Conservation (phyloP, 2,329 filamentous ascomycete species). For the Ophiosphaerella herpotricha region DNA sequence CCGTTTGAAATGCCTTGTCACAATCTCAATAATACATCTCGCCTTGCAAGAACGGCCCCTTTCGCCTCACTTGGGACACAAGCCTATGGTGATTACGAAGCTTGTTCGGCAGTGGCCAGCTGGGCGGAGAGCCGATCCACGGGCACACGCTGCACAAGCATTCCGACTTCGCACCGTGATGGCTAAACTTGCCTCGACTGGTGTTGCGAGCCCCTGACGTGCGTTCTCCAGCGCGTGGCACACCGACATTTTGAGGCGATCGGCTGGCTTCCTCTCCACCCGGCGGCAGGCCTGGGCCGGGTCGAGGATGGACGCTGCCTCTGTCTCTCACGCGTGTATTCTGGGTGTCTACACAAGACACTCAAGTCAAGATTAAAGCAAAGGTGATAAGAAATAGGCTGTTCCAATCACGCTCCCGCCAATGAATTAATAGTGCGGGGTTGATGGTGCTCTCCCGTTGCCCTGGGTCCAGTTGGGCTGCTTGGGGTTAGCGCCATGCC, state of each 20-base stretch:
- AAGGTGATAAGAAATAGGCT: background rate
- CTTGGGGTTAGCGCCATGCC: constrained; percentile 10
- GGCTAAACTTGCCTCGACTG: constrained; percentile 3
- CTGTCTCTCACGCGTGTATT: background rate
- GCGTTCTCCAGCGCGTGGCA: constrained; percentile 13
- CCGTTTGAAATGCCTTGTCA: background rate
- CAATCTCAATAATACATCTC: background rate
- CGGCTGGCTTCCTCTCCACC: too few relatives aligned
- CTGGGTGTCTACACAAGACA: background rate
- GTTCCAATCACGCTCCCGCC: constrained; percentile 3
- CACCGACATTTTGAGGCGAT: constrained; percentile 21
- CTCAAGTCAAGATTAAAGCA: background rate
- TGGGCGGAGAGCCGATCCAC: constrained; percentile 26
- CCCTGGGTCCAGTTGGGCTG: constrained; percentile 10
- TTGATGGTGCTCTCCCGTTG: constrained; percentile 14
- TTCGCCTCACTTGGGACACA: constrained; percentile 11
- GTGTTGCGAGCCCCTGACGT: constrained; percentile 9
- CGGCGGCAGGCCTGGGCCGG: background rate
- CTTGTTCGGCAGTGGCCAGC: constrained; percentile 7
- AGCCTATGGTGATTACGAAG: background rate
- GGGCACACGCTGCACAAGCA: constrained; percentile 15
- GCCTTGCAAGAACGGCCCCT: background rate
- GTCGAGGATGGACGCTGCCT: background rate
- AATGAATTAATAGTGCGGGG: constrained; percentile 19
- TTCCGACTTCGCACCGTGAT: constrained; percentile 6